These are phyloP conservation scores for Diplodia intermedia DNA, from an alignment of 2,329 filamentous ascomycete genomes.

Conservation along the genomic window DNA sequence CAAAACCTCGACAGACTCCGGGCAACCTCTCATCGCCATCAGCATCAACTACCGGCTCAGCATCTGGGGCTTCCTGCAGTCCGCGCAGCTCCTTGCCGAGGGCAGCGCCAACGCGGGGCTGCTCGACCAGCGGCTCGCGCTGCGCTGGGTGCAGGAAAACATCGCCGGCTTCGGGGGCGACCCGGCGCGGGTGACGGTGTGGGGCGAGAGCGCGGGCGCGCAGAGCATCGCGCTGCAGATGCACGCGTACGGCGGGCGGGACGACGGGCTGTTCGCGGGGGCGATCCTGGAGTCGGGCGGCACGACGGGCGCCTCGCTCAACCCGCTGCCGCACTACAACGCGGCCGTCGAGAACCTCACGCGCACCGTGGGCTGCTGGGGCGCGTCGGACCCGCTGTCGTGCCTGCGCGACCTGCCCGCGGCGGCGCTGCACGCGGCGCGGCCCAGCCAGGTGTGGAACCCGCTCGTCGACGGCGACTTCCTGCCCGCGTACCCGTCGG, in stretches of 20 bases:
- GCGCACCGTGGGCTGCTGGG: slow-evolving; percentile 22
- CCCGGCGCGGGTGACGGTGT: slow-evolving; percentile 48
- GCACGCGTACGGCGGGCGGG: slow-evolving; percentile 50
- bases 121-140: slow-evolving; percentile 48
- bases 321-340: slow-evolving; percentile 45
- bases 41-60: slow-evolving; percentile 65
- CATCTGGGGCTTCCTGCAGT: slow-evolving; percentile 68
- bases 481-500: slow-evolving; percentile 37
- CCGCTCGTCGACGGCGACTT: slow-evolving; percentile 41
- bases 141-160: slow-evolving; percentile 54
- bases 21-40: slow-evolving; percentile 65
- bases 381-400: slow-evolving; percentile 43
- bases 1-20: background rate
- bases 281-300: slow-evolving; percentile 51
- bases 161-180: slow-evolving; percentile 54
- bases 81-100: slow-evolving; percentile 56
- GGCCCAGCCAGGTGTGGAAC: slow-evolving; percentile 35
- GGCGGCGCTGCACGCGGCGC: slow-evolving; percentile 39
- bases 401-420: slow-evolving; percentile 41
- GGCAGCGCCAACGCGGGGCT: slow-evolving; percentile 57
- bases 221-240: slow-evolving; percentile 47
- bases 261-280: slow-evolving; percentile 51
- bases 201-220: slow-evolving; percentile 49
- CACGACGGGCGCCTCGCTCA: slow-evolving; percentile 43
- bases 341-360: slow-evolving; percentile 28